Evolutionary conservation across 345 rosid genomes (phyloP), one percentile per base, ranked within the genome.

Genomic region (Punica granatum): DNA sequence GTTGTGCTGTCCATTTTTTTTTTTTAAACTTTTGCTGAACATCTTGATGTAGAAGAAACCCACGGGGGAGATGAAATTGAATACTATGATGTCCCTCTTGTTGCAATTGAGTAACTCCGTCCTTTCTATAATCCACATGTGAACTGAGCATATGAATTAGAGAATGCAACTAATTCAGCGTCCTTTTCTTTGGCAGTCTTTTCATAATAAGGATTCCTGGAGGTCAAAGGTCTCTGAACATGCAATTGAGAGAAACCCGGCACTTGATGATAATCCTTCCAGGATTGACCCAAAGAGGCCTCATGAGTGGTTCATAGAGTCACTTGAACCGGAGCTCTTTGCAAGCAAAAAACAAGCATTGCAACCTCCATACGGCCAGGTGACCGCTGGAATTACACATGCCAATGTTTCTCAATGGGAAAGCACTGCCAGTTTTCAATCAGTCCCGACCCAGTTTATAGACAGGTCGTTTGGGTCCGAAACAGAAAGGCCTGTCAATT

Each of bases 271-370:
- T n/a, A n/a, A n/a, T n/a, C n/a, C n/a, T n/a, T n/a, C 92, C 1
- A 83, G 84, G 72, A 75, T 79, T 67, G 92, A 88, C 43, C 41
- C 84, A 26, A 92, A 92, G 78, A 79, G 97, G 67, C 74, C 92
- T 64, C 88, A 82, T 68, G 83, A 77, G 60, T 92, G 98, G 97
- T 86, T 89, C 78, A 61, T 78, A 2, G 87, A 80, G 72, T 73
- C 86, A 67, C 70, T 79, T 64, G 91, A 87, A 68, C 75, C 90
- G 0, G 93, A 87, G 76, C 66, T 87, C 70, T 85, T 85, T 65
- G 84, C 92, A 13, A 85, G 81, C 83, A 90, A 90, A 84, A 92
- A 83, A 78, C 97, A 84, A 81, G 89, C 88, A 21, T 68, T 78
- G 23, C 85, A 83, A 65, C 79, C 75, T 70, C 79, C 84, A 60